Conservation (phyloP, 305 asterid genomes). For the Fraxinus latifolia region DNA sequence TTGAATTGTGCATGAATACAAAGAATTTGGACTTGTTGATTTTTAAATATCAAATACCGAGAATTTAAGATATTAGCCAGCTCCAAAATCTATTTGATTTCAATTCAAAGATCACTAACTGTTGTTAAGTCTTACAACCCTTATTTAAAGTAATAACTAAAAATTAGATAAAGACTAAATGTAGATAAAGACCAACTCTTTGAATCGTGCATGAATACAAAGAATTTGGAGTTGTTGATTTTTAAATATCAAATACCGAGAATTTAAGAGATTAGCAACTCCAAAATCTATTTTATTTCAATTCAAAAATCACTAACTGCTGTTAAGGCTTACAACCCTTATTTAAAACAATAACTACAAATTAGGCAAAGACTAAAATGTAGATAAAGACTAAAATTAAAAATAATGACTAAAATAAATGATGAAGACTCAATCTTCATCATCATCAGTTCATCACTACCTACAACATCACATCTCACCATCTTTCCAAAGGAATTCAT, state of each 20-base stretch:
- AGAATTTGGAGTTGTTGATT: neutral
- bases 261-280: neutral
- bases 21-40: neutral
- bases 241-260: neutral
- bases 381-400: too few relatives aligned
- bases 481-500: neutral
- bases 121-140: neutral
- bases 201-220: too few relatives aligned
- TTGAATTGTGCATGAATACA: neutral
- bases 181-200: too few relatives aligned
- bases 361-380: too few relatives aligned
- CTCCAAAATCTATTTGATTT: too few relatives aligned
- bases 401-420: neutral
- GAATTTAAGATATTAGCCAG: too few relatives aligned
- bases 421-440: neutral
- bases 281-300: neutral
- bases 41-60: too few relatives aligned
- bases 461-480: neutral
- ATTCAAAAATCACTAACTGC: neutral
- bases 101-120: too few relatives aligned
- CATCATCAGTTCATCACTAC: neutral
- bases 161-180: neutral
- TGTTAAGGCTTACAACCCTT: too few relatives aligned
- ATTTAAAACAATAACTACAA: too few relatives aligned
- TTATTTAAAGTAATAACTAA: neutral